Base-by-base conservation (phyloP, 1,284 basidiomycete species). In the Tylopilus sp. region DNA sequence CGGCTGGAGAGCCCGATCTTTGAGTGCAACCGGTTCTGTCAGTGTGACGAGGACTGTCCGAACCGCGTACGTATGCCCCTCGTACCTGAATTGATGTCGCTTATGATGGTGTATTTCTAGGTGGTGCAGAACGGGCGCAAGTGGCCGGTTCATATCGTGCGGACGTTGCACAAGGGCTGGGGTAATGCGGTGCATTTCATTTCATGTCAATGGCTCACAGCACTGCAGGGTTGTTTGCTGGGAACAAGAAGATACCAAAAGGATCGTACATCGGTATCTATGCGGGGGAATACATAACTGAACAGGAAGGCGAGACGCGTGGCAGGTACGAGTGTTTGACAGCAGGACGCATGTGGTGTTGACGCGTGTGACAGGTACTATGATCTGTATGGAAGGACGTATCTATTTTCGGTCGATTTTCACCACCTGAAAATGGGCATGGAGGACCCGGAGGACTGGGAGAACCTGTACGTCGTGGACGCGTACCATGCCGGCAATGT, bases 401-500 rank as follows among this genome's bases (percentile, higher is more conserved):
- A 97, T 62, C 76, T 95, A 2, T 90, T 95, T 60, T 84, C 92
- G 57, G 63, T 93, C 20, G 92, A 95, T 62, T 88, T 85, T 58
- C 86, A 82, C 59, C 79, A 90, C 61, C 72, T 94, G 51, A 69
- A 73, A 64, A 46, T 74, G 44, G 71, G 63, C 14, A 60, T 68
- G 15, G 64, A 65, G 3, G 58, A 74, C 14, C 72, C 72, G 60
- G 73, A 75, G 4, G 65, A 72, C 0, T 68, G 65, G 61, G 68
- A 68, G 7, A 56, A 64, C 20, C 57, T 79, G 26, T 89, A 83
- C 58, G 73, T 77, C 36, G 82, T 94, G 2, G 92, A 94, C 72
- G 92, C 92, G 1, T 94, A 87, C 65, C 91, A 94, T 69, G 87
- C 83, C 40, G 92, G 92, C 19, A 91, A 91, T 68, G 92, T 93